These are phyloP conservation scores for Daldinia eschscholtzii DNA, from an alignment of 2,329 filamentous ascomycete genomes.

Conservation along the genomic window DNA sequence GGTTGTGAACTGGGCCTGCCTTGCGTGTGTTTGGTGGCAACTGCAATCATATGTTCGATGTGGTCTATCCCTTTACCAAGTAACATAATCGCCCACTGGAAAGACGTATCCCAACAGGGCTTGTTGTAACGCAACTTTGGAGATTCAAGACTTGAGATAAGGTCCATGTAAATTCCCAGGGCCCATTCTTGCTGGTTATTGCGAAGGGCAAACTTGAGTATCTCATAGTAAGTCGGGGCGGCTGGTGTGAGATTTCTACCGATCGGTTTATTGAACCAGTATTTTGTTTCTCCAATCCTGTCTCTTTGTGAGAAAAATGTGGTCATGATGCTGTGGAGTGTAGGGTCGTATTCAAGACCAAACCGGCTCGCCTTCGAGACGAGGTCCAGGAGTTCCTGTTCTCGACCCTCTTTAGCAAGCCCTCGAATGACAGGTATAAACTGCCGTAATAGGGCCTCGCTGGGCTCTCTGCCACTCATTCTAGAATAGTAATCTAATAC, in stretches of 20 bases:
- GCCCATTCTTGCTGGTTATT: conserved; percentile 73
- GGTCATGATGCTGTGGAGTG: conserved; percentile 68
- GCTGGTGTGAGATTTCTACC: conserved; percentile 57
- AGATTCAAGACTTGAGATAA: conserved; percentile 58
- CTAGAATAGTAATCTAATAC: conserved; percentile 40
- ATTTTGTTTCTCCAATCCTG: conserved; percentile 70
- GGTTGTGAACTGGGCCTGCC: conserved; percentile 64
- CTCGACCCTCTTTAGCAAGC: conserved; percentile 70
- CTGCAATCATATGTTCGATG: conserved; percentile 77
- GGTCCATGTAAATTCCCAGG: conserved; percentile 66
- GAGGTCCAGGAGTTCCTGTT: conserved; percentile 69
- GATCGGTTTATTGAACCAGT: conserved; percentile 74
- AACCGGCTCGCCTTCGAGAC: conserved; percentile 64
- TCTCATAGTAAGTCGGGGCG: conserved; percentile 62
- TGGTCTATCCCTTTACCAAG: conserved; percentile 78
- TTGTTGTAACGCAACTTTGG: conserved; percentile 59
- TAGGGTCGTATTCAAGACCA: conserved; percentile 59
- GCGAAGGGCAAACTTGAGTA: conserved; percentile 72
- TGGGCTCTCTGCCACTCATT: conserved; percentile 19
- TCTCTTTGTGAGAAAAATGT: conserved; percentile 71
- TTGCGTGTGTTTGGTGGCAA: conserved; percentile 68
- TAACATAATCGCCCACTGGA: conserved; percentile 80
- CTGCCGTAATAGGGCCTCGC: conserved; percentile 53
- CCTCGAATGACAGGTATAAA: conserved; percentile 67
- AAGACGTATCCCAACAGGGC: conserved; percentile 76